Evolutionary conservation across 495 filamentous ascomycete genomes (phyloP).

Genomic region (Talaromyces stipitatus): DNA sequence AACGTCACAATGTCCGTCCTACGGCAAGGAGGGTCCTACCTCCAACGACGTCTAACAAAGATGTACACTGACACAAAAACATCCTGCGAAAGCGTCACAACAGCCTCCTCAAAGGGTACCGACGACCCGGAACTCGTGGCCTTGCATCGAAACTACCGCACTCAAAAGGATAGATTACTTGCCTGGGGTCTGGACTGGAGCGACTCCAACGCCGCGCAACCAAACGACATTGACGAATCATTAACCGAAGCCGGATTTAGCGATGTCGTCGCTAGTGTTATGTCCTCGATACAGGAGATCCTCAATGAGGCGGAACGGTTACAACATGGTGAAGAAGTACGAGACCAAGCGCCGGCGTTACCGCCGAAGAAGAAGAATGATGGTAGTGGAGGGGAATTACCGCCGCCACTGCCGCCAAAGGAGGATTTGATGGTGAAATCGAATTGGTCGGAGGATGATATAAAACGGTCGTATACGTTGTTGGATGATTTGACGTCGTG

Average conservation of each 20-base stretch:
- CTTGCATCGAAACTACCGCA: conserved; percentile 50
- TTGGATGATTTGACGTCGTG: conserved; percentile 71
- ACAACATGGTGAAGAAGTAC: conserved; percentile 53
- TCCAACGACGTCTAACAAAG: conserved; percentile 68
- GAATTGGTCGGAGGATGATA: conserved; percentile 44
- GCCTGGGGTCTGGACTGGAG: conserved; percentile 92
- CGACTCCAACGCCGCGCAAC: conserved; percentile 54
- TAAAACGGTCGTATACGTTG: conserved; percentile 48
- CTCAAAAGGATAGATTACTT: conserved; percentile 57
- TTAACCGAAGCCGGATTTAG: conserved; percentile 76
- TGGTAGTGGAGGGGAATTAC: conserved; percentile 23
- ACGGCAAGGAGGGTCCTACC: conserved; percentile 39
- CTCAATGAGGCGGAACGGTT: conserved; percentile 77
- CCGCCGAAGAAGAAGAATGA: conserved; percentile 36
- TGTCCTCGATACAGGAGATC: conserved; percentile 82
- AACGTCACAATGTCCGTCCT: conserved; percentile 41
- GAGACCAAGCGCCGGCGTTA: conserved; percentile 29
- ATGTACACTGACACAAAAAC: conserved; percentile 90
- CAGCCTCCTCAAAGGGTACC: conserved; percentile 52
- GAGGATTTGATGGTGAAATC: conserved; percentile 27
- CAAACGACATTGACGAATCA: conserved; percentile 79
- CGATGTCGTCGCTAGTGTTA: conserved; percentile 80
- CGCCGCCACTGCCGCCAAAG: conserved; percentile 29
- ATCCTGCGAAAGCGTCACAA: conserved; percentile 75
- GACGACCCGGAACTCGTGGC: conserved; percentile 46